Percentiles rank a stretch among this genome's conserved stretches.
Evolutionary conservation across 192 early-diverging fungal species (phyloP).

Genomic region (Allomyces macrogynus): DNA sequence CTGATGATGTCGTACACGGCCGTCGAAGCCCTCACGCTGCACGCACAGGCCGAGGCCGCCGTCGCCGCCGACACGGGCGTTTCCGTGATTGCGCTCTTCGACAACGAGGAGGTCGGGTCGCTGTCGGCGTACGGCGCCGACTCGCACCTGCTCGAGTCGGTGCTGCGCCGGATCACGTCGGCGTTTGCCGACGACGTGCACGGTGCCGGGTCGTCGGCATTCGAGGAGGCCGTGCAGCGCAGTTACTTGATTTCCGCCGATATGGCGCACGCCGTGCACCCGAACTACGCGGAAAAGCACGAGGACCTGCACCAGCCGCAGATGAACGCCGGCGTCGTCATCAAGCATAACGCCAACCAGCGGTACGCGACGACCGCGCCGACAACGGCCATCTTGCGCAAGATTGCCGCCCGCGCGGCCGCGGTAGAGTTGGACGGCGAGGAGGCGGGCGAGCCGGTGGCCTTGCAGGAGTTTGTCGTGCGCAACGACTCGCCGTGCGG

Average conservation of each 20-base stretch:
- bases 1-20: conserved; percentile 72
- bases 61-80: conserved; percentile 47
- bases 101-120: conserved; percentile 96
- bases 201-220: conserved; percentile 26
- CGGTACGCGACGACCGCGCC: conserved; percentile 40
- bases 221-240: conserved; percentile 64
- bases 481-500: conserved; percentile 90
- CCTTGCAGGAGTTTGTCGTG: conserved; percentile 47
- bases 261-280: conserved; percentile 70
- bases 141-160: conserved; percentile 60
- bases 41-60: conserved; percentile 14
- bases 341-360: conserved; percentile 96
- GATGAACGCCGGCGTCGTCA: conserved; percentile 84
- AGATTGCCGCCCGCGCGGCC: neutral
- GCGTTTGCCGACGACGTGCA: conserved; percentile 5
- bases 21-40: conserved; percentile 33
- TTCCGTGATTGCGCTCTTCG: conserved; percentile 77
- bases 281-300: conserved; percentile 56
- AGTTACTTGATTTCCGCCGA: conserved; percentile 77
- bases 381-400: conserved; percentile 18
- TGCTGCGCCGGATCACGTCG: conserved; percentile 31
- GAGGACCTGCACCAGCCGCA: conserved; percentile 80
- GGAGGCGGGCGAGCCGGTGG: neutral
- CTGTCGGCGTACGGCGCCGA: conserved; percentile 82
- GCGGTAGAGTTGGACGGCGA: neutral